Evolutionary conservation across 169 alveolate genomes (phyloP).

Genomic region (Cryptosporidium canis): DNA sequence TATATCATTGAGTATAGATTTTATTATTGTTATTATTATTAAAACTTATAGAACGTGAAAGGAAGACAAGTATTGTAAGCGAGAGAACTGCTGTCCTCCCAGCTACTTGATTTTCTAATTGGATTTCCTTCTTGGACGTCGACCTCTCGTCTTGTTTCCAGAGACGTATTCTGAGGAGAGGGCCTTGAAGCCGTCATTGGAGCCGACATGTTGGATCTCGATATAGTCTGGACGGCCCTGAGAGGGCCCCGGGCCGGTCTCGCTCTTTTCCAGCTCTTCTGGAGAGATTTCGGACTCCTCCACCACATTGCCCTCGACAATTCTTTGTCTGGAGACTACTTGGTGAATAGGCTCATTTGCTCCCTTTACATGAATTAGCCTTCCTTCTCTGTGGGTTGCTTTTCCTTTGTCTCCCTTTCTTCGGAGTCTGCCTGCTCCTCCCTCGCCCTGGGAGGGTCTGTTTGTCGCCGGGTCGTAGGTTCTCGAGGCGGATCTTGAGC

Average conservation of each 20-base stretch:
- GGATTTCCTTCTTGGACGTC: not conserved
- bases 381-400: conserved; percentile 41
- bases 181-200: conserved; percentile 33
- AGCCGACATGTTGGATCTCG: conserved; percentile 7
- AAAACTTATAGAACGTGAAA: too few species aligned
- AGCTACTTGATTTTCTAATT: not conserved
- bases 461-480: not conserved
- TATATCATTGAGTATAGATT: too few species aligned
- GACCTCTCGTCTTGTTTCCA: not conserved
- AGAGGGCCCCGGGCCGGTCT: not conserved
- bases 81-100: too few species aligned
- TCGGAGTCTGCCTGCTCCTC: not conserved
- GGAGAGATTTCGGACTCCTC: conserved; percentile 50
- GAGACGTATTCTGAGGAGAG: conserved; percentile 3
- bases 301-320: not conserved
- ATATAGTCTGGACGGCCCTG: not conserved
- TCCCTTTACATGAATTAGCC: conserved; percentile 42
- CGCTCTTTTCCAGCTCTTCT: conserved; percentile 39
- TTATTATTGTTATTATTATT: too few species aligned
- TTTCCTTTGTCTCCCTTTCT: not conserved
- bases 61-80: too few species aligned
- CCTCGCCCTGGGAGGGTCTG: not conserved
- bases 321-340: conserved; percentile 18
- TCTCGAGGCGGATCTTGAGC: conserved; percentile 35
- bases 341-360: conserved; percentile 46